Conservation (phyloP, 805 yeast species). For the Maudiozyma turicensis region DNA sequence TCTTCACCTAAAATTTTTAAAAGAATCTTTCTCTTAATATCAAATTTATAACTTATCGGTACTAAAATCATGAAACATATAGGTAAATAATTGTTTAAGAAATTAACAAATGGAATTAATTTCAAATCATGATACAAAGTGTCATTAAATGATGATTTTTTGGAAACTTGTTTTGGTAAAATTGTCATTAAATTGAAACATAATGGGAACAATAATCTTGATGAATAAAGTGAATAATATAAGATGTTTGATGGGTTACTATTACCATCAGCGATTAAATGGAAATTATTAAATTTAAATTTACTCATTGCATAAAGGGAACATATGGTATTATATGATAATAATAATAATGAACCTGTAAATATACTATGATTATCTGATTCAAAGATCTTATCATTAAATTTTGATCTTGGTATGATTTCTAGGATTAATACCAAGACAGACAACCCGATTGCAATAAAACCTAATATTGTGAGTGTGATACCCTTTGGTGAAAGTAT, state of each 20-base stretch:
- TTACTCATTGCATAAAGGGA: constrained; percentile 28
- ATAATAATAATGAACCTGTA: constrained; percentile 15
- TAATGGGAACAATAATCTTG: constrained; percentile 27
- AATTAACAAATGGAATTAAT: constrained; percentile 22
- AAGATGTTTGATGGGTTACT: constrained; percentile 27
- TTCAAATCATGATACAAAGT: constrained; percentile 22
- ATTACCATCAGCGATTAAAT: constrained; percentile 25
- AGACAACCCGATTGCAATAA: constrained; percentile 12
- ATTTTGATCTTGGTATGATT: constrained; percentile 19
- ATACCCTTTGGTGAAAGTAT: not conserved
- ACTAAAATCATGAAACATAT: constrained; percentile 18
- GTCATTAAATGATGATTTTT: constrained; percentile 17
- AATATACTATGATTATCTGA: constrained; percentile 9
- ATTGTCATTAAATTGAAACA: constrained; percentile 27
- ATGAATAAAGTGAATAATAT: constrained; percentile 26
- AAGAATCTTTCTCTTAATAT: constrained; percentile 23
- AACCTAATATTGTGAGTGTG: constrained; percentile 4
- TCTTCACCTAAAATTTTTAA: constrained; percentile 25
- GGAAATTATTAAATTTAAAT: constrained; percentile 26
- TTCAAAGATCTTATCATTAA: constrained; percentile 18
- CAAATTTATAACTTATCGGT: constrained; percentile 20
- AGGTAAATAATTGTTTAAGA: constrained; percentile 23
- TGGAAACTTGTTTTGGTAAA: constrained; percentile 10
- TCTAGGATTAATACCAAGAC: constrained; percentile 16
- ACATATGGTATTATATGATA: constrained; percentile 21